Evolutionary conservation across 2,329 filamentous ascomycete species (phyloP), one percentile per base, ranked within the genome.

Genomic region (Clonostachys rhizophaga): DNA sequence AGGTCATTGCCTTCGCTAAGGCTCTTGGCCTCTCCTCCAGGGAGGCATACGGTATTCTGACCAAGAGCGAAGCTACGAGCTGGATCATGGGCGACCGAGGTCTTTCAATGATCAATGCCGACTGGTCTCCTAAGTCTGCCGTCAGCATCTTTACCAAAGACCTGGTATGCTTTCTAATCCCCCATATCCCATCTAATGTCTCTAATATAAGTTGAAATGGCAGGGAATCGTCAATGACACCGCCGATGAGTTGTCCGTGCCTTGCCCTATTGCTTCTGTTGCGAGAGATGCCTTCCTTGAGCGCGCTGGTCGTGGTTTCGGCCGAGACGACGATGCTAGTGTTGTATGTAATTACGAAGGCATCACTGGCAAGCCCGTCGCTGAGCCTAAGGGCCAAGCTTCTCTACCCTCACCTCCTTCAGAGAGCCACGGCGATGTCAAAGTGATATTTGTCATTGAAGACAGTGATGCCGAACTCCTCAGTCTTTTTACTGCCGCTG

Each of bases 1-100:
- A 75, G 55, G 57, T 67, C 3, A 58, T 75, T 13, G 64, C 69
- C 0, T 71, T 74, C 50, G 67, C 69, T 4, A 58, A 61, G 17
- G 55, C 53, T 44, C 66, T 72, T 24, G 61, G 61, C 4, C 58
- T 75, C 34, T 39, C 36, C 11, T n/a, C 14, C 11, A 39, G 36
- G 3, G 36, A 39, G 17, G 36, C 36, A 5, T 39, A 39, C 11
- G 14, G 17, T n/a, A 11, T 18, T 18, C 36, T 39, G 36, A 39
- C 17, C 14, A 39, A n/a, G 14, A 39, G 36, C 10, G 36, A 39
- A 18, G 36, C 14, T n/a, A 18, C 14, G 7, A 39, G 36, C 36
- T 39, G 36, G 36, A 39, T 39, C 36, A 39, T 39, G 36, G 11
- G 36, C 10, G 36, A 39, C 17, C 36, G 36, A n/a, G 36, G 36